Base-by-base conservation (phyloP, 192 early-diverging fungal species). In the Pilaira anomala region DNA sequence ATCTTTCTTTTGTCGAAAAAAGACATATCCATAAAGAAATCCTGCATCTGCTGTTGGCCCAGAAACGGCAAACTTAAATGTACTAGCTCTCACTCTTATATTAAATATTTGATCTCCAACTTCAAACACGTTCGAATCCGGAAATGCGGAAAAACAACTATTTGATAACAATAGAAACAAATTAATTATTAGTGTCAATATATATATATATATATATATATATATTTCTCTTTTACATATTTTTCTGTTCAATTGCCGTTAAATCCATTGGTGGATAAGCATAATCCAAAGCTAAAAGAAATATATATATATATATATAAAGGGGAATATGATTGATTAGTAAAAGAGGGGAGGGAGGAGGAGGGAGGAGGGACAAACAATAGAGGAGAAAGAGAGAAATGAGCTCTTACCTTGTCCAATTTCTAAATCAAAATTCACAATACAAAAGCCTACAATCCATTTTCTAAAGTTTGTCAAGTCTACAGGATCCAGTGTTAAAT, bases 1-100 rank as follows among this genome's bases (percentile, higher is more conserved):
- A 72, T 98, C 94, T 71, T 87, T 83, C 72, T 93, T 87, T 71
- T 98, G 94, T 24, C 94, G 80, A 67, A 98, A 98, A 67, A 95
- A 96, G 11, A 94, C 94, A 78, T 96, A 93, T 28, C 92, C 93
- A 74, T 98, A 92, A 12, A 84, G 58, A 53, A 86, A 86, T 21
- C 80, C 78, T 41, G 83, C 77, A 58, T 81, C 75, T 12, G 79
- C 72, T 4, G 81, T 81, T 13, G 81, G 81, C 6, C 80, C 82
- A 80, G 82, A 81, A 16, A 76, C 73, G 30, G 79, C 76, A 42
- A 80, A 68, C 60, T 76, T 69, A 29, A 78, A 80, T 7, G 71
- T 75, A 25, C 82, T 81, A 5, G 86, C 83, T 57, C 87, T 83
- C 46, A 87, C 78, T 50, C 88, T 80, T 66, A 89, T 88, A 50